Conservation (phyloP, 805 yeast genomes). For the Candida maltosa region DNA sequence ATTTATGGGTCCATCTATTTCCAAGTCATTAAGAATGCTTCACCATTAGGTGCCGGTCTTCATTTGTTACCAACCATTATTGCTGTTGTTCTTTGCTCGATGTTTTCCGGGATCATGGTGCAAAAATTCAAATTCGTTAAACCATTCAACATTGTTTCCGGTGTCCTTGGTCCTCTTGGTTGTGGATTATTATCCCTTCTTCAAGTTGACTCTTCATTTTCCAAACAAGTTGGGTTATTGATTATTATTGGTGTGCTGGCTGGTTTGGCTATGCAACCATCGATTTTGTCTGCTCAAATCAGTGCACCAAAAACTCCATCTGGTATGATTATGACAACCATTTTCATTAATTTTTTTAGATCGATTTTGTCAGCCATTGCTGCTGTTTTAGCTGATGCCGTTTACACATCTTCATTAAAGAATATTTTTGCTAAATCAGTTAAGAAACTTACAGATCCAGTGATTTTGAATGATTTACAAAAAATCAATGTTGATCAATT, state of each 20-base stretch:
- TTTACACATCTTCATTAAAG: conserved; percentile 10
- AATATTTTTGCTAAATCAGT: conserved; percentile 8
- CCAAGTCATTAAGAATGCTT: conserved; percentile 42
- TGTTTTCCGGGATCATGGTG: conserved; percentile 35
- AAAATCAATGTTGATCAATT: conserved; percentile 10
- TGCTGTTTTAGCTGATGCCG: conserved; percentile 16
- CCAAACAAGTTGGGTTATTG: conserved; percentile 42
- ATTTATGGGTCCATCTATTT: conserved; percentile 38
- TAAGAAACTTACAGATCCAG: conserved; percentile 5
- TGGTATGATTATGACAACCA: conserved; percentile 45
- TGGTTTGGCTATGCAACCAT: conserved; percentile 47
- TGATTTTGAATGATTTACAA: conserved; percentile 6
- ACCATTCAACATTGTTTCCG: conserved; percentile 30
- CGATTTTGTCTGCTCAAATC: conserved; percentile 43
- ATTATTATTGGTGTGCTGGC: conserved; percentile 45
- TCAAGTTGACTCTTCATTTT: conserved; percentile 29
- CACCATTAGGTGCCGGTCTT: conserved; percentile 45
- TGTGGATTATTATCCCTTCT: conserved; percentile 44
- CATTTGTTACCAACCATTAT: conserved; percentile 42
- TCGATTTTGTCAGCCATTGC: conserved; percentile 46
- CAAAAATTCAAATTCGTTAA: conserved; percentile 38
- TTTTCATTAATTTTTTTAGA: conserved; percentile 43
- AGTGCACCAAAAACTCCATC: conserved; percentile 52
- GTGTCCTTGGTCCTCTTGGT: conserved; percentile 38
- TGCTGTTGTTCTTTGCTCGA: conserved; percentile 34